These are phyloP conservation scores for Nemania sp. DNA, from an alignment of 2,329 filamentous ascomycete species.

Conservation along the genomic window DNA sequence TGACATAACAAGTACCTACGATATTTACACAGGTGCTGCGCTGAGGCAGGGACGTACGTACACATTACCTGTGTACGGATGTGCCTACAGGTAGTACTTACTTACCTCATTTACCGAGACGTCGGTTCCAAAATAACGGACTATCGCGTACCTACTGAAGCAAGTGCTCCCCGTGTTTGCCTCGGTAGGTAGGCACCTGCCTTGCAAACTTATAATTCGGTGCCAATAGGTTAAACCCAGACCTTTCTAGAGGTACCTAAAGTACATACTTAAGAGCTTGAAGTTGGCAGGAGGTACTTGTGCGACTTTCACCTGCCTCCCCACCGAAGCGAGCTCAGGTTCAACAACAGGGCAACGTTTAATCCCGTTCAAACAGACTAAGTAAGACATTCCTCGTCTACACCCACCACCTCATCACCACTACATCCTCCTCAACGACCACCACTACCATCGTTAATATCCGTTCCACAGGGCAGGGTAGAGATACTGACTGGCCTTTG, in stretches of 20 bases:
- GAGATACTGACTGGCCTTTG: neutral
- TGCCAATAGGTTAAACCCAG: too few species aligned
- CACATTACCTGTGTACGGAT: too few species aligned
- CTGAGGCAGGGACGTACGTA: too few species aligned
- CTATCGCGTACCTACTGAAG: neutral
- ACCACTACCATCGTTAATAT: conserved; percentile 5
- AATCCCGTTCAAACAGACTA: neutral
- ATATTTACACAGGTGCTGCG: too few species aligned
- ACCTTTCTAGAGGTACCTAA: too few species aligned
- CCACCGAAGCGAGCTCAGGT: neutral
- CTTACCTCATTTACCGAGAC: too few species aligned
- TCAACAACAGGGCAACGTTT: neutral
- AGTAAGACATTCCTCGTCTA: conserved; percentile 10
- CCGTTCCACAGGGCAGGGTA: conserved; percentile 5
- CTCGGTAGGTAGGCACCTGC: neutral
- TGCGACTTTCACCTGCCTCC: neutral
- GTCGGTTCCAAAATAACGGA: neutral
- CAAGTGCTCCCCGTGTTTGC: neutral
- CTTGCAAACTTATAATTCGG: neutral
- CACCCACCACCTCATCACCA: neutral
- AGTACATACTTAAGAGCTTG: too few species aligned
- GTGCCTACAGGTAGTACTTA: too few species aligned
- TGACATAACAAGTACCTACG: too few species aligned
- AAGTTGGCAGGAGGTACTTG: neutral
- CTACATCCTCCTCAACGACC: too few species aligned